Conservation (phyloP, 305 asterid species). For the Petunia hybrid region DNA sequence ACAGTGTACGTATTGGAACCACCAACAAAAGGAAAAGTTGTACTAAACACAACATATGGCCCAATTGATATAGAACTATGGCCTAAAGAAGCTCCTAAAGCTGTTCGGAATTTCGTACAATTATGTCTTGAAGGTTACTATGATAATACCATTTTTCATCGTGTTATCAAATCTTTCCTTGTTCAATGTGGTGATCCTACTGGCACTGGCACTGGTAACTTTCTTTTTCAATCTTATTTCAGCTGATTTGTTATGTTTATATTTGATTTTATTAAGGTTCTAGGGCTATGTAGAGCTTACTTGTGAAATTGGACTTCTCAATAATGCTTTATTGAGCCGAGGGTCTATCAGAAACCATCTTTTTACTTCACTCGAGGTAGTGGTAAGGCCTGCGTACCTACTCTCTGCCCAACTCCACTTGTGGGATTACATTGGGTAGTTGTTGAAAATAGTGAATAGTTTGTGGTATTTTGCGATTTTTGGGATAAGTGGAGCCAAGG, state of each 20-base stretch:
- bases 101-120: conserved; percentile 94
- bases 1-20: conserved; percentile 92
- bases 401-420: no score
- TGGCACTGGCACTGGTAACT: conserved; percentile 72
- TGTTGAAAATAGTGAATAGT: no score
- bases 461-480: no score
- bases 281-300: background rate
- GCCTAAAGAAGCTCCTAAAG: conserved; percentile 99
- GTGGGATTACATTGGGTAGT: no score
- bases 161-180: conserved; percentile 80
- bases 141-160: conserved; percentile 79
- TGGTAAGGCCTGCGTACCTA: no score
- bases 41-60: conserved; percentile 80
- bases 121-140: conserved; percentile 95
- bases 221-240: conserved; percentile 13
- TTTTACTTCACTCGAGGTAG: no score
- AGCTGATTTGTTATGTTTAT: background rate
- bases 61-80: conserved; percentile 93
- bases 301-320: background rate
- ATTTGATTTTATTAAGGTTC: no score
- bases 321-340: no score
- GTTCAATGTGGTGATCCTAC: conserved; percentile 95
- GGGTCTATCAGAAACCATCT: no score
- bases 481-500: no score
- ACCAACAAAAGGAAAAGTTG: conserved; percentile 94